phyloP scores from a whole-genome alignment of 2,329 filamentous ascomycete species.

The Fusarium beomiforme region DNA sequence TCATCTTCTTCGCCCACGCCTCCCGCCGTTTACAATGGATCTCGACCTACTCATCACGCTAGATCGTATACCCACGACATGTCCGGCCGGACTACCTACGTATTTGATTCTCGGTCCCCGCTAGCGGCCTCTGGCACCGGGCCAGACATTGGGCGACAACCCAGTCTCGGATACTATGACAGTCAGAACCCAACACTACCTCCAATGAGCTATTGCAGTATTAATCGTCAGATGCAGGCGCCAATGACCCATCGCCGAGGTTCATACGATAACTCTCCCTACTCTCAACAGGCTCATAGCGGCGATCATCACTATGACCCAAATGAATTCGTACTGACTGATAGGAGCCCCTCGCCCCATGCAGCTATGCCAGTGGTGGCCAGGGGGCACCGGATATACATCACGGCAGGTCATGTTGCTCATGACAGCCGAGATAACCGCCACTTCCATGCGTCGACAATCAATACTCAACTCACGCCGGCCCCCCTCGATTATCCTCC shows the following conservation, averaged over 20 bases:
- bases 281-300: neutral
- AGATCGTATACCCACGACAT: slow-evolving; percentile 22
- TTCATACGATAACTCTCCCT: slow-evolving; percentile 19
- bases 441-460: neutral
- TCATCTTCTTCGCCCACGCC: slow-evolving; percentile 26
- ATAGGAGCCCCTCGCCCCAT: neutral
- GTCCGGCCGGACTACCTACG: neutral
- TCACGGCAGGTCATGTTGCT: neutral
- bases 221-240: slow-evolving; percentile 39
- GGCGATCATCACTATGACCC: neutral
- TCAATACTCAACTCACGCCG: neutral
- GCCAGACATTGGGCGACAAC: slow-evolving; percentile 24
- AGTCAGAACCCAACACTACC: slow-evolving; percentile 37
- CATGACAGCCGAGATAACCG: neutral
- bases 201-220: slow-evolving; percentile 23
- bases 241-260: slow-evolving; percentile 27
- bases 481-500: neutral
- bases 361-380: neutral
- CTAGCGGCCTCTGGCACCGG: slow-evolving; percentile 10
- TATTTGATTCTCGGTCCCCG: slow-evolving; percentile 12
- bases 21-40: slow-evolving; percentile 20
- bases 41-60: slow-evolving; percentile 10
- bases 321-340: slow-evolving; percentile 16
- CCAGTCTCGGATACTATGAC: slow-evolving; percentile 33
- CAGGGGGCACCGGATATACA: neutral